Evolutionary conservation across 352 stramenopile genomes (phyloP), one percentile per base, ranked within the genome.

Genomic region (Blastocystis sp.): DNA sequence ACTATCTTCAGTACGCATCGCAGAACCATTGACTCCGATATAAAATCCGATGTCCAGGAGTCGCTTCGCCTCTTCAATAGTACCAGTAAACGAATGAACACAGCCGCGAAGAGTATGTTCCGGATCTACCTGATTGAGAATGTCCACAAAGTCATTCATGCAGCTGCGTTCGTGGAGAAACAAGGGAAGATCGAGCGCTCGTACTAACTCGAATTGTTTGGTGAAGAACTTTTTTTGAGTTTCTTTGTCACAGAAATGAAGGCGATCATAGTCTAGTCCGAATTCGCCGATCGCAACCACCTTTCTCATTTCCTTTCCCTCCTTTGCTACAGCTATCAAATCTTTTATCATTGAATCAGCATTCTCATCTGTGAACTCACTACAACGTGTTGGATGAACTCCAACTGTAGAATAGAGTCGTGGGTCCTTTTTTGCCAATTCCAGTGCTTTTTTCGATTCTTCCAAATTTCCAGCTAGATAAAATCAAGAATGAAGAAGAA

Each of bases 201-300:
- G 92, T 2, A 94, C 93, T 26, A 96, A 90, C 84, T 94, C 91
- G 62, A 96, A 95, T 63, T 96, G 93, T 63, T 93, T 93, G 62
- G 53, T 23, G 56, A 84, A 84, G 29, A 54, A 64, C 41, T 69
- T 84, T 29, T 84, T 66, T 26, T 84, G 73, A 45, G 43, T 92
- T 56, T 88, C 84, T 75, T 93, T 94, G n/a, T 93, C 91, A 90
- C 93, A 95, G 45, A 96, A 96, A 87, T 95, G 91, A 68, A 96
- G 92, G 1, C 94, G 92, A 84, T 96, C 94, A 90, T 96, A 96
- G 89, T 96, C 94, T 54, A 96, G 90, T 61, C 94, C 94, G 55
- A 93, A 96, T 90, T 96, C 94, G n/a, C 94, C 93, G 89, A 96
- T 93, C n/a, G 94, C 94, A 54, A 96, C 93, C 13, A 96, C 92